Evolutionary conservation across 306 rosid species (phyloP), one percentile per base, ranked within the genome.

Genomic region (Cucurbita maxima): DNA sequence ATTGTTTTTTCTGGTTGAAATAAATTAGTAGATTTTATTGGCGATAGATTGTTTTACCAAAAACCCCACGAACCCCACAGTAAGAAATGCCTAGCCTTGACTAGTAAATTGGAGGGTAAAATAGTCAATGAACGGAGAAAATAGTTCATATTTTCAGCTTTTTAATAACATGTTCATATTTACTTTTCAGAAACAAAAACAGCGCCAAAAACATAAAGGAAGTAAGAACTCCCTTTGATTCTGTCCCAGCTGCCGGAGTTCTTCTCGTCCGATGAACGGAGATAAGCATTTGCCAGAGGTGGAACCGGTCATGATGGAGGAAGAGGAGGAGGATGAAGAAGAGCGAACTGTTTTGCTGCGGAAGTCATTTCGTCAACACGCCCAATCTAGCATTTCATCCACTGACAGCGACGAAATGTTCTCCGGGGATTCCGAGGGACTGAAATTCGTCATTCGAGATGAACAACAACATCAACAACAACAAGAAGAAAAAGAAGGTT

Each of bases 341-440:
- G 57, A 68, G 38, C 43, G 6, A 2, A 51, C 45, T 48, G 58
- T 5, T 14, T 34, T 70, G 59, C 59, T 50, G 3, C 58, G 74
- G 13, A 70, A 70, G 74, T 15, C 59, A 70, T 70, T n/a, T 51
- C 74, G 58, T 14, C 58, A 16, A 16, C 45, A 8, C 59, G 41
- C 45, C 47, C 74, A 68, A 48, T 70, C 59, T 34, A 48, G 38
- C 57, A 5, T 16, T 47, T 70, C 74, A 8, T 50, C 59, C 15
- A 14, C 74, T 51, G 74, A 70, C 58, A 70, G 34, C 59, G 74
- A 51, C 11, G 74, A 70, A 14, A 50, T 51, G 59, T 34, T 50
- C 59, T 70, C 74, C 15, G 47, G 13, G 0, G 5, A 50, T 30
- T 70, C 30, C n/a, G 30, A 30, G 16, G 45, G 59, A 9, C 59